Evolutionary conservation across 1,284 basidiomycete genomes (phyloP), one percentile per base, ranked within the genome.

Genomic region (Leccinum griseonigrum): DNA sequence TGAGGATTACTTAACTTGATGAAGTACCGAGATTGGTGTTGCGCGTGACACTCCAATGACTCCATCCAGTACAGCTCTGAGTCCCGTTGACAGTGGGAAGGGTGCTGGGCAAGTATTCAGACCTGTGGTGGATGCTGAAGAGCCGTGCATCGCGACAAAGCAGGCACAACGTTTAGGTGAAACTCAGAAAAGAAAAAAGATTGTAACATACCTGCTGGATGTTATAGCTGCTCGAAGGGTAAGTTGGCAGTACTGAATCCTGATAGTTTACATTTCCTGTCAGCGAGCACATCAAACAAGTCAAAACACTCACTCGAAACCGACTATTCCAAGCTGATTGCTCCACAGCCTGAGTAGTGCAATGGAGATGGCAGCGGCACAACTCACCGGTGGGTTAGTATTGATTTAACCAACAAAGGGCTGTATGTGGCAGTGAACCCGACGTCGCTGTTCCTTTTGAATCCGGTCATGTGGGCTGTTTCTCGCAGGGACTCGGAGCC

Each of bases 391-490:
- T 26, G 46, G 22, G 46, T 26, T 14, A 36, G 14, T 26, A 48
- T 22, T 48, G n/a, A 86, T 77, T 86, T 84, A 66, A 82, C 79
- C 26, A 89, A 74, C 5, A 90, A 74, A 4, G 87, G 87, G 1
- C 86, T 85, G 73, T 90, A 91, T 2, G 86, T 82, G 0, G 88
- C 82, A 9, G 86, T 85, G 64, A 90, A 90, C 9, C 83, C 79
- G 55, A 84, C 77, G 63, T 83, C 79, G 54, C 75, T 75, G 65
- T 85, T 80, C 46, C 81, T 78, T 71, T 92, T 89, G 4, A 90
- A 71, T 2, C 87, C 88, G 1, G 85, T 88, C 84, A 90, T 90
- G 72, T 85, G 91, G 0, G 85, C 85, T 3, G 86, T 88, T 72
- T 91, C 90, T n/a, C 76, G 78, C 9, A 78, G 65, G 18, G 83